Conservation (phyloP, 2,329 filamentous ascomycete species). For the Volutella citrinella region DNA sequence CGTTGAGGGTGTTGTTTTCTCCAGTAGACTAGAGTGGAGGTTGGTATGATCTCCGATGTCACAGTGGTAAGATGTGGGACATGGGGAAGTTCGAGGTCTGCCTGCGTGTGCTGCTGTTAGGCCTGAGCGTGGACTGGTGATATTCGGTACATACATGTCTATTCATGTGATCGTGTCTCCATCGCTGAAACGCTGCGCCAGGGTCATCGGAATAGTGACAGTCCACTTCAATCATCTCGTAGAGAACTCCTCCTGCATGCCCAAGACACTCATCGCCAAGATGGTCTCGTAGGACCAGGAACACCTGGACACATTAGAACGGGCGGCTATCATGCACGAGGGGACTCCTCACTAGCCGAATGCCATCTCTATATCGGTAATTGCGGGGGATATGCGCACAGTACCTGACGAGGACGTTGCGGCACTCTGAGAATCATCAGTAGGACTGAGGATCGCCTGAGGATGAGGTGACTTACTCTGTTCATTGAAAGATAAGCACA, state of each 20-base stretch:
- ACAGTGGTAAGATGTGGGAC: constrained; percentile 46
- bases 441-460: background rate
- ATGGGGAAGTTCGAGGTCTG: constrained; percentile 43
- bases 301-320: constrained; percentile 29
- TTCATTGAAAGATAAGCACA: no score
- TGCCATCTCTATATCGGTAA: constrained; percentile 43
- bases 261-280: constrained; percentile 44
- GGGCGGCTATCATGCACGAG: background rate
- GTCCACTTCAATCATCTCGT: constrained; percentile 46
- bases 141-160: constrained; percentile 34
- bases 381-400: constrained; percentile 44
- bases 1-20: constrained; percentile 34
- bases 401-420: constrained; percentile 42
- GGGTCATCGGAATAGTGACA: constrained; percentile 42
- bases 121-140: background rate
- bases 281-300: constrained; percentile 40
- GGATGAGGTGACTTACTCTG: constrained; percentile 13
- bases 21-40: constrained; percentile 34
- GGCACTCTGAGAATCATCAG: constrained; percentile 43
- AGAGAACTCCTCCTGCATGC: constrained; percentile 41
- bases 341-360: constrained; percentile 34
- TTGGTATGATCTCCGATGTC: constrained; percentile 39
- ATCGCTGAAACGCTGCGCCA: constrained; percentile 44
- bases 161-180: constrained; percentile 42
- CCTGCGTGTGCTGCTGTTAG: constrained; percentile 26